Evolutionary conservation across 768 basidiomycete species (phyloP).

Genomic region (Tricholoma bakamatsutake): DNA sequence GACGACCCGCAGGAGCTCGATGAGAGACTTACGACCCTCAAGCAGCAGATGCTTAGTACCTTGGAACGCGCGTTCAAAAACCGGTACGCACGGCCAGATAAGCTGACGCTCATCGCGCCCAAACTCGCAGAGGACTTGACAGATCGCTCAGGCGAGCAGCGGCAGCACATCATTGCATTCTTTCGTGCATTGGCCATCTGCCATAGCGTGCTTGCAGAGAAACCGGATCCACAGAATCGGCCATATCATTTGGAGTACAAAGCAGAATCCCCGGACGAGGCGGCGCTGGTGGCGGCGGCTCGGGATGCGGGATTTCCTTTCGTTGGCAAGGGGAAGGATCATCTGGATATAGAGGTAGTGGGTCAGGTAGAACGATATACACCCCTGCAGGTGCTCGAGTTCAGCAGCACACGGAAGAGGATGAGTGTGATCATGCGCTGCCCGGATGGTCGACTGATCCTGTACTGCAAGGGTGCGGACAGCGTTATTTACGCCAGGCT

Average conservation of each 20-base stretch:
- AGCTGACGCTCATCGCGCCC: slow-evolving; percentile 84
- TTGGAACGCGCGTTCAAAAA: slow-evolving; percentile 86
- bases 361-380: slow-evolving; percentile 82
- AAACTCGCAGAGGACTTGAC: slow-evolving; percentile 75
- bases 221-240: slow-evolving; percentile 51
- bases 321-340: slow-evolving; percentile 64
- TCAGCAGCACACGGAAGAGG: slow-evolving; percentile 90
- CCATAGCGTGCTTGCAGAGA: slow-evolving; percentile 85
- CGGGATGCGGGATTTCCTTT: slow-evolving; percentile 94
- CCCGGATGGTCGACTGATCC: slow-evolving; percentile 73
- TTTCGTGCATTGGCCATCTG: slow-evolving; percentile 95
- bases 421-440: slow-evolving; percentile 91
- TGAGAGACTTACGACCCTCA: slow-evolving; percentile 56
- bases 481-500: slow-evolving; percentile 89
- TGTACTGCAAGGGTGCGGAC: slow-evolving; percentile 98
- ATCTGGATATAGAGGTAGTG: slow-evolving; percentile 86
- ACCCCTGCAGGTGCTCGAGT: slow-evolving; percentile 80
- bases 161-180: slow-evolving; percentile 68
- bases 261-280: slow-evolving; percentile 95
- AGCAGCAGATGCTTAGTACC: slow-evolving; percentile 67
- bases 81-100: slow-evolving; percentile 72
- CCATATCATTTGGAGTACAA: slow-evolving; percentile 81
- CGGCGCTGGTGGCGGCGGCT: slow-evolving; percentile 88
- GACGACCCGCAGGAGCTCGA: slow-evolving; percentile 72
- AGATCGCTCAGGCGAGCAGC: slow-evolving; percentile 54